Base-by-base conservation (phyloP, 139 green algal genomes). In the Chlorella sp. region DNA sequence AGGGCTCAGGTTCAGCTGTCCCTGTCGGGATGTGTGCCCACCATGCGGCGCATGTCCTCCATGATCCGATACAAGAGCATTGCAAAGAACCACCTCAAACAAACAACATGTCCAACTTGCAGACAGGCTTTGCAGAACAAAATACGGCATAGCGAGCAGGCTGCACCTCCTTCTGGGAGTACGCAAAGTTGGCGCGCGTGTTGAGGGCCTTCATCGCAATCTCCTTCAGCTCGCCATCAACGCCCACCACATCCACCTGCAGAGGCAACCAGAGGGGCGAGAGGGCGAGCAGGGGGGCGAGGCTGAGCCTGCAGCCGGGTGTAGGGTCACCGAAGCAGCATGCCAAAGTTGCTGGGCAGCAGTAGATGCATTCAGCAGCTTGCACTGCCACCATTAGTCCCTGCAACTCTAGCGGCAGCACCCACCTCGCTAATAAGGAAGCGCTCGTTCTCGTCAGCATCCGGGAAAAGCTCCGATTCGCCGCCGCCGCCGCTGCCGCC, bases 141-240 rank as follows among this genome's bases (percentile, higher is more conserved):
- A n/a, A n/a, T n/a, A n/a, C n/a, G n/a, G n/a, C n/a, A n/a, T n/a
- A n/a, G n/a, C n/a, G n/a, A n/a, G n/a, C n/a, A n/a, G 23, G 15
- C 28, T 57, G 2, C 12, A 88, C 79, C 63, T 90, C 94, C 23
- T 87, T 79, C 15, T 94, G 79, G 12, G 96, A 98, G 87, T 99
- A 98, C 2, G 94, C 90, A 85, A 98, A 98, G 89, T 99, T 99
- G 55, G 97, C 95, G 16, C 94, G 91, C 1, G 92, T 95, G 55
- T 81, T 92, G 23, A 99, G 83, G 25, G 91, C 92, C 9, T 73
- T 39, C 65, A 88, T 55, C 26, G 92, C 96, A 9, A 97, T 85
- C 11, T 86, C 34, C 82, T 91, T 87, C 36, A 99, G 93, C 73
- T 95, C 90, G 0, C 91, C 93, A 4, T 94, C 88, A n/a, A 94